Percentiles rank a stretch among this genome's conserved stretches.
phyloP scores from a whole-genome alignment of 495 filamentous ascomycete species.

The Cairneyella variabilis region DNA sequence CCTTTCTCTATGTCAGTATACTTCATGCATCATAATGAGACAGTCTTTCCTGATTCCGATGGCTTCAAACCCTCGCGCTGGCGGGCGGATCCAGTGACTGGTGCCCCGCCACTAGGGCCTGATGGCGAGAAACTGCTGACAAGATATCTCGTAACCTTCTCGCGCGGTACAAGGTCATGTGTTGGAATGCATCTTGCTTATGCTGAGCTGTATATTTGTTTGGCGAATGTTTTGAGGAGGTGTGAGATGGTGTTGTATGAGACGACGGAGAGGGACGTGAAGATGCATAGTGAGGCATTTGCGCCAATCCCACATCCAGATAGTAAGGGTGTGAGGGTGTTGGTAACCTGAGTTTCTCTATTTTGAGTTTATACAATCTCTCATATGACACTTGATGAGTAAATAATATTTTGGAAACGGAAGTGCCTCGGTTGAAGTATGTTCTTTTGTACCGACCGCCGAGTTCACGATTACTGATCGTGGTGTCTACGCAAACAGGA shows the following conservation, averaged over 20 bases:
- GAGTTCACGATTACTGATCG: too few species aligned
- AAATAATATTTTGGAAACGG: too few species aligned
- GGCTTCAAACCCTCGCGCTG: constrained; percentile 49
- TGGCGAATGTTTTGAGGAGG: constrained; percentile 33
- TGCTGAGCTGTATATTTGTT: constrained; percentile 37
- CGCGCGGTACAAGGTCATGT: constrained; percentile 43
- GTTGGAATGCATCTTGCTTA: constrained; percentile 47
- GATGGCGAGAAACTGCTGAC: constrained; percentile 20
- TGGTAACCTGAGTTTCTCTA: too few species aligned
- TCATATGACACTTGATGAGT: too few species aligned
- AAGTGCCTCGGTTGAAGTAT: too few species aligned
- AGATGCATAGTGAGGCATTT: constrained; percentile 3
- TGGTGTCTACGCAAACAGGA: too few species aligned
- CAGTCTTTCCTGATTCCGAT: constrained; percentile 44
- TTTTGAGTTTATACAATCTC: too few species aligned
- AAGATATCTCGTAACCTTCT: constrained; percentile 44
- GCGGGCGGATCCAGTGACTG: constrained; percentile 23
- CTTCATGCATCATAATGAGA: constrained; percentile 43
- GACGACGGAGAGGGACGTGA: constrained; percentile 9
- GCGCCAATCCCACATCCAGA: background rate
- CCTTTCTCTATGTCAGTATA: constrained; percentile 44
- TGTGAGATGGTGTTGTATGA: constrained; percentile 23
- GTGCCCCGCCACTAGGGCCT: background rate
- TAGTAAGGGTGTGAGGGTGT: constrained; percentile 12
- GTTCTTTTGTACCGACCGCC: too few species aligned